These are phyloP conservation scores for Clathrospora elynae DNA, from an alignment of 2,329 filamentous ascomycete genomes.

Conservation along the genomic window DNA sequence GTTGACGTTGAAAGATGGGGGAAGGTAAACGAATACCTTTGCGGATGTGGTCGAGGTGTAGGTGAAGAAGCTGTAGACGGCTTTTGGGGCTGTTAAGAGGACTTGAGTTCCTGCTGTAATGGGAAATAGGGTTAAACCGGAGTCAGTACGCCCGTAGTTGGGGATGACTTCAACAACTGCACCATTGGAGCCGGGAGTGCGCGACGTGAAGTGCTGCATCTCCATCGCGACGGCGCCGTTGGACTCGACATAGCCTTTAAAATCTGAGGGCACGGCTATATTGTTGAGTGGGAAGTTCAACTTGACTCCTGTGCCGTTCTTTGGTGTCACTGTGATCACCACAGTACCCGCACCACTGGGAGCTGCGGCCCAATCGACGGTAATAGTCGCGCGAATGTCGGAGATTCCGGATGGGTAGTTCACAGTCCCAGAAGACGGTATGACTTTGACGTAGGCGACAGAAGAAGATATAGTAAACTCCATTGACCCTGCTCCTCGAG, in stretches of 20 bases:
- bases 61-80: slow-evolving; percentile 26
- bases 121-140: slow-evolving; percentile 28
- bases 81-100: slow-evolving; percentile 18
- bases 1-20: slow-evolving; percentile 55
- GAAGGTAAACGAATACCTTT: slow-evolving; percentile 44
- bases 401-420: slow-evolving; percentile 31
- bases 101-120: slow-evolving; percentile 23
- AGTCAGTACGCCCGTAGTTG: slow-evolving; percentile 34
- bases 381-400: slow-evolving; percentile 28
- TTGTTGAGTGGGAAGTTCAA: slow-evolving; percentile 27
- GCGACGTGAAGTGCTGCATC: slow-evolving; percentile 23
- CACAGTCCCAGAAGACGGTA: slow-evolving; percentile 27
- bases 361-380: slow-evolving; percentile 31
- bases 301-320: slow-evolving; percentile 21
- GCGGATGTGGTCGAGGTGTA: slow-evolving; percentile 16
- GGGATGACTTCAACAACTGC: slow-evolving; percentile 21
- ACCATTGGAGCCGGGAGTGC: slow-evolving; percentile 5
- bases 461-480: slow-evolving; percentile 28
- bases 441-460: slow-evolving; percentile 23
- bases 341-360: slow-evolving; percentile 22
- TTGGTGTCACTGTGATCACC: slow-evolving; percentile 26
- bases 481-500: slow-evolving; percentile 27
- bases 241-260: slow-evolving; percentile 31
- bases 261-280: slow-evolving; percentile 15
- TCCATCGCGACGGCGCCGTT: slow-evolving; percentile 30